A percentile compares a stretch with the other conserved stretches of the same genome.
Conservation (phyloP, 305 asterid genomes). For the Solanum hybrid region DNA sequence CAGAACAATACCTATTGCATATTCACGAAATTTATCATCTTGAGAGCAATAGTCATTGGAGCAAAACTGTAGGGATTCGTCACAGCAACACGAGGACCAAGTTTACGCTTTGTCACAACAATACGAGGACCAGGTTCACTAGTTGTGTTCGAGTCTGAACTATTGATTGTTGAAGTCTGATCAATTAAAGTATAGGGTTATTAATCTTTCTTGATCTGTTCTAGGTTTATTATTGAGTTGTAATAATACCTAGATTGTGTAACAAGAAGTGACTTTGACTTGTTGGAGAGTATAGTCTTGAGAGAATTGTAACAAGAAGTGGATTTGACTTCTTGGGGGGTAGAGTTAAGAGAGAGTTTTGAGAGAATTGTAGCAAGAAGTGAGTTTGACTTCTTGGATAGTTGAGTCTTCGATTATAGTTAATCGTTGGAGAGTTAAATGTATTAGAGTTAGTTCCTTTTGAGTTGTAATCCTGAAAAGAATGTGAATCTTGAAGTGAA, state of each 20-base stretch:
- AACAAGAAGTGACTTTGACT: neutral
- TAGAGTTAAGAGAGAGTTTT: neutral
- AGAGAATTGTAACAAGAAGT: neutral
- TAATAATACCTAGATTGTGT: too few species aligned
- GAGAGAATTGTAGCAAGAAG: neutral
- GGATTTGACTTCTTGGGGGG: neutral
- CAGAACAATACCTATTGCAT: neutral
- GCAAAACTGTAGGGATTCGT: too few species aligned
- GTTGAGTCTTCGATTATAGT: neutral
- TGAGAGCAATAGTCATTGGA: neutral
- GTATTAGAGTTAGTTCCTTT: neutral
- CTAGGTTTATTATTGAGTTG: neutral
- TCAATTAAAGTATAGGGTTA: neutral
- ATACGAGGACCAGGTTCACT: neutral
- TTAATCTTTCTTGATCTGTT: too few species aligned
- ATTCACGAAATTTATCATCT: neutral
- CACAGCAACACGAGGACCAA: too few species aligned
- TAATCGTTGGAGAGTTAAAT: too few species aligned
- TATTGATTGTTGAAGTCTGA: neutral
- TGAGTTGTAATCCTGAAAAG: too few species aligned
- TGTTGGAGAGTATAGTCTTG: too few species aligned
- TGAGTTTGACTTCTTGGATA: neutral
- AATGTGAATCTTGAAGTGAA: too few species aligned
- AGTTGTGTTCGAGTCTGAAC: neutral
- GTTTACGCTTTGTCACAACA: too few species aligned